Evolutionary conservation across 139 green algal species (phyloP), one percentile per base, ranked within the genome.

Genomic region (Micractinium conductrix): DNA sequence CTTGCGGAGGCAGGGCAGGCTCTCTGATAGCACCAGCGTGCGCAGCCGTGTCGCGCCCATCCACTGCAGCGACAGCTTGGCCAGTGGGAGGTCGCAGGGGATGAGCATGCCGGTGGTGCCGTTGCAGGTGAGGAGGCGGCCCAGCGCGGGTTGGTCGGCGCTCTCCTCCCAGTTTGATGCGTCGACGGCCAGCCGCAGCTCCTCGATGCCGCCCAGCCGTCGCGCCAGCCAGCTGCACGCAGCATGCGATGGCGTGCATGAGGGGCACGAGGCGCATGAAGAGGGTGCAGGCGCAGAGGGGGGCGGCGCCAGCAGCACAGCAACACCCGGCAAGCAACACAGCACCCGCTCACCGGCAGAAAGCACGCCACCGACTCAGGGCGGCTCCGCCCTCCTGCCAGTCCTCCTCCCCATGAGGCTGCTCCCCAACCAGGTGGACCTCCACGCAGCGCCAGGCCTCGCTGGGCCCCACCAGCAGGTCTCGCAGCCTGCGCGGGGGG

Each of bases 151-250:
- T n/a, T n/a, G n/a, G n/a, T n/a, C n/a, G n/a, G n/a, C n/a, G 65
- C 7, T 14, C 9, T 74, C 67, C 19, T 37, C 38, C 21, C 35
- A 3, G 0, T 22, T 19, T 2, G 68, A 33, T 6, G 38, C 68
- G 19, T 33, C 44, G 4, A 79, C 3, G 2, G 48, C n/a, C 4
- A 79, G 19, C 0, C 72, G 19, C 44, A 79, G 72, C 72, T 65
- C n/a, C 45, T 65, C 72, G 24, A 79, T 16, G 17, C 44, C 72
- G 8, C 17, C 8, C n/a, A 40, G 44, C 30, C 72, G 44, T 44
- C n/a, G 48, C 26, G 7, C 30, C 14, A 79, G 42, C 72, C 72
- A 79, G 44, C 72, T 78, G 44, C n/a, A n/a, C n/a, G n/a, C n/a
- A n/a, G n/a, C n/a, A n/a, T n/a, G n/a, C n/a, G n/a, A n/a, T n/a